A percentile compares a stretch with the other conserved stretches of the same genome.
phyloP scores from a whole-genome alignment of 2,329 filamentous ascomycete species.

The Corniculantispora saksenae region DNA sequence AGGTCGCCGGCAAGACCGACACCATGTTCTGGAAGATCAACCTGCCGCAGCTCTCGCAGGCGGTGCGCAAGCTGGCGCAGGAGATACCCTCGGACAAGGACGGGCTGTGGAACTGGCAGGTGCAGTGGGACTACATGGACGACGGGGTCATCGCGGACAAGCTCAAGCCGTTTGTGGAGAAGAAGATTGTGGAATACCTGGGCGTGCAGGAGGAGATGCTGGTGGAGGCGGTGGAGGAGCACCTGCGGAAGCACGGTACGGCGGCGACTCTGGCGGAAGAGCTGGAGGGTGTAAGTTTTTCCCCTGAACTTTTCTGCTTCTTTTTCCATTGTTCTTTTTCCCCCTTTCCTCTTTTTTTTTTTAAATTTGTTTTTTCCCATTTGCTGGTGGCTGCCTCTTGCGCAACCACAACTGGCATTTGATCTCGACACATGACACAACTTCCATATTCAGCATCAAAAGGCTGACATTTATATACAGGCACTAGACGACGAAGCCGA shows the following conservation, averaged over 20 bases:
- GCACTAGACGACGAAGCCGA: conserved; percentile 94
- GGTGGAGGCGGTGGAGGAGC: conserved; percentile 88
- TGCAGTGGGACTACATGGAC: conserved; percentile 91
- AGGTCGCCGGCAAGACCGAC: conserved; percentile 13
- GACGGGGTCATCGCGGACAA: conserved; percentile 80
- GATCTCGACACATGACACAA: too few species aligned
- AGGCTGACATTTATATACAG: conserved; percentile 43
- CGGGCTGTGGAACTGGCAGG: conserved; percentile 86
- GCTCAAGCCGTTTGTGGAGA: conserved; percentile 91
- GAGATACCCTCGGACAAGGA: conserved; percentile 88
- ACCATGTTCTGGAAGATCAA: conserved; percentile 13
- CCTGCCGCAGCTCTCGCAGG: conserved; percentile 58
- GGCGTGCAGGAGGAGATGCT: conserved; percentile 96
- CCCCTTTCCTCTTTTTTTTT: background rate
- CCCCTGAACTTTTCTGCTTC: conserved; percentile 3
- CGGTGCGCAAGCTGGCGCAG: conserved; percentile 77
- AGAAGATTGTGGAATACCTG: conserved; percentile 96
- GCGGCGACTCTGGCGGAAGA: conserved; percentile 84
- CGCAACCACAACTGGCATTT: conserved; percentile 30
- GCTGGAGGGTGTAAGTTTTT: conserved; percentile 73
- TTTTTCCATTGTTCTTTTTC: background rate
- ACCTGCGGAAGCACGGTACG: conserved; percentile 72
- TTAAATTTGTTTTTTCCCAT: background rate
- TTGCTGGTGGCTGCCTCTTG: background rate
- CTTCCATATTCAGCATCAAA: too few species aligned